These are phyloP conservation scores for Fonsecaea pedrosoi DNA, from an alignment of 2,329 filamentous ascomycete species.

Conservation along the genomic window DNA sequence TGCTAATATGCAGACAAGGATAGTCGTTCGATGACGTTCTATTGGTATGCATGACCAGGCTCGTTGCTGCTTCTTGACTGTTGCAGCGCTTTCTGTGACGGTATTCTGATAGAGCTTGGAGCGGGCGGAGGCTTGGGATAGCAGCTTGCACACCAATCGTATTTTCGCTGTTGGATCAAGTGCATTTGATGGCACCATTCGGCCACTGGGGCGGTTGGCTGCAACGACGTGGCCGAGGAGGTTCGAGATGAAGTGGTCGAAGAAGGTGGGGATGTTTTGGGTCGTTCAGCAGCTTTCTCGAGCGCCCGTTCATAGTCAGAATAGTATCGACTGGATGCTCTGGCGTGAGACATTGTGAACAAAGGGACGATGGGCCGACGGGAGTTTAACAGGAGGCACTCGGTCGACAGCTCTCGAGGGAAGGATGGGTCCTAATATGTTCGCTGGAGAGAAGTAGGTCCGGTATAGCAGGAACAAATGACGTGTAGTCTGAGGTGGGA, in stretches of 20 bases:
- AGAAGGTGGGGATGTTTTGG: slow-evolving; percentile 25
- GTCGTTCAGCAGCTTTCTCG: slow-evolving; percentile 16
- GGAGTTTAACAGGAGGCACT: background rate
- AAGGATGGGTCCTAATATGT: slow-evolving; percentile 9
- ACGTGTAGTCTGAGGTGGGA: slow-evolving; percentile 17
- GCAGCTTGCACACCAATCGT: slow-evolving; percentile 40
- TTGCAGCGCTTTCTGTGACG: slow-evolving; percentile 32
- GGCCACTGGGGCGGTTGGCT: slow-evolving; percentile 34
- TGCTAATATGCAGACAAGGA: slow-evolving; percentile 27
- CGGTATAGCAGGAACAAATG: slow-evolving; percentile 11
- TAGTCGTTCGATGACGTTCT: background rate
- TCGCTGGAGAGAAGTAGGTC: background rate
- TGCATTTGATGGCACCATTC: slow-evolving; percentile 41
- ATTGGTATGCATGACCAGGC: slow-evolving; percentile 34
- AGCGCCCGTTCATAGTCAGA: slow-evolving; percentile 29
- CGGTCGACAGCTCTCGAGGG: background rate
- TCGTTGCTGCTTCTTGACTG: slow-evolving; percentile 24
- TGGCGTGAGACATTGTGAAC: slow-evolving; percentile 20
- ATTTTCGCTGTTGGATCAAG: slow-evolving; percentile 37
- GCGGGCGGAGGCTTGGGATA: slow-evolving; percentile 25
- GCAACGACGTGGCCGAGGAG: slow-evolving; percentile 32
- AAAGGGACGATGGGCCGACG: background rate
- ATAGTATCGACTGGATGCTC: slow-evolving; percentile 24
- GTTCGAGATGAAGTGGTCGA: slow-evolving; percentile 33
- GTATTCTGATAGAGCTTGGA: slow-evolving; percentile 23